Conservation (phyloP, 768 basidiomycete species). For the Auriscalpium vulgare region DNA sequence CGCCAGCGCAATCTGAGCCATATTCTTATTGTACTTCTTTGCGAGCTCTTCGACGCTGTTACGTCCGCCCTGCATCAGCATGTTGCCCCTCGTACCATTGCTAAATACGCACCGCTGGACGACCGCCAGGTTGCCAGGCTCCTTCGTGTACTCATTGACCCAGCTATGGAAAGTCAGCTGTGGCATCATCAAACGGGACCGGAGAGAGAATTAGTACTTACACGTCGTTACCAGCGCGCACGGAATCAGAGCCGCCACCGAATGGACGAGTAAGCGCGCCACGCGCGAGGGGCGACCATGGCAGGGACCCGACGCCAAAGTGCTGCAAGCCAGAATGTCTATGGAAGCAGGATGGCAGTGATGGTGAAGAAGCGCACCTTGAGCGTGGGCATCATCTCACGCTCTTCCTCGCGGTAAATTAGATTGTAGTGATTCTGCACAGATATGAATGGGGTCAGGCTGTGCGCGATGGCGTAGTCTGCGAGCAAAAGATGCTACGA, state of each 20-base stretch:
- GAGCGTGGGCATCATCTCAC: conserved; percentile 44
- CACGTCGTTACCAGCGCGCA: conserved; percentile 16
- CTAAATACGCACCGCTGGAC: not conserved
- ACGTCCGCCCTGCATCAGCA: not conserved
- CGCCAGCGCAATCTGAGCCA: conserved; percentile 35
- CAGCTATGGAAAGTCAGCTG: too few relatives aligned
- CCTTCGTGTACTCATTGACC: too few relatives aligned
- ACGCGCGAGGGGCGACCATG: conserved; percentile 30
- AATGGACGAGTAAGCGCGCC: conserved; percentile 25
- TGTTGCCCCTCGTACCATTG: not conserved
- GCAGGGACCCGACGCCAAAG: conserved; percentile 26
- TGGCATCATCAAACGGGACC: not conserved
- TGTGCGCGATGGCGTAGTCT: conserved; percentile 1
- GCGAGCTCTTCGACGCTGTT: conserved; percentile 31
- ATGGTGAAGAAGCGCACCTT: conserved; percentile 15
- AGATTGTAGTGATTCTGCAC: conserved; percentile 45
- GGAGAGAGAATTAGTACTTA: not conserved
- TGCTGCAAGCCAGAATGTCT: conserved; percentile 11
- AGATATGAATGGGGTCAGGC: not conserved
- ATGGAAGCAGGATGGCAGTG: conserved; percentile 7
- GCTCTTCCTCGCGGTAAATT: conserved; percentile 54
- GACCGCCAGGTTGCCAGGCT: not conserved
- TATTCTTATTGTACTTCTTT: conserved; percentile 29
- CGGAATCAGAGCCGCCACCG: conserved; percentile 8
- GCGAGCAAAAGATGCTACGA: not conserved